Base-by-base conservation (phyloP, 1,284 basidiomycete genomes). In the Takashimella koratensis region DNA sequence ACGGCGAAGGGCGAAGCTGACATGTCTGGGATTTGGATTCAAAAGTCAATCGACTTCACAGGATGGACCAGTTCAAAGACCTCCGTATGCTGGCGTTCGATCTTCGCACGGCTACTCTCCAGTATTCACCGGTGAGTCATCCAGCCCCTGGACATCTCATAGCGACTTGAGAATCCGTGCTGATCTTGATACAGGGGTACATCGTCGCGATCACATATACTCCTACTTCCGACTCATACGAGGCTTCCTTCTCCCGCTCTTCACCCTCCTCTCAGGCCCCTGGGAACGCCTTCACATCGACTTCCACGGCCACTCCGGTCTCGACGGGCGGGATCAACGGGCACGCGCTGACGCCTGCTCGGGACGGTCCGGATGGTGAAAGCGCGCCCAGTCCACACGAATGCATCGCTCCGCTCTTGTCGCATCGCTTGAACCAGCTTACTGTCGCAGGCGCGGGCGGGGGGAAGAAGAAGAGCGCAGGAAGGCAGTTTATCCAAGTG, bases 91-190 rank as follows among this genome's bases (percentile, higher is more conserved):
- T 92, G 52, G 90, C 88, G 2, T 93, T 93, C 70, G 89, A 93
- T 71, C 76, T 93, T 16, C 88, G 90, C 64, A 90, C 88, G 0
- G 90, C 91, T n/a, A 86, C 90, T 64, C 86, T 94, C 68, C 83
- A 84, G 4, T 92, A 92, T 67, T 58, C 66, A 20, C 67, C 67
- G 16, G 64, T 61, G 39, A 43, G 54, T 51, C n/a, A n/a, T n/a
- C 3, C 16, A 23, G 8, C 19, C 24, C 4, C 21, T 47, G 16
- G 8, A 6, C n/a, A 43, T 21, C 26, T 45, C 22, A 11, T 21
- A 24, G 13, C 25, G 5, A 49, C 25, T 22, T n/a, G n/a, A n/a
- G n/a, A n/a, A n/a, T n/a, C n/a, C n/a, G 46, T 4, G n/a, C 4
- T 19, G 27, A 23, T 16, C 39, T 21, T n/a, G 4, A 30, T 19